Base-by-base conservation (phyloP, 345 rosid genomes). In the Citrus unshiu region DNA sequence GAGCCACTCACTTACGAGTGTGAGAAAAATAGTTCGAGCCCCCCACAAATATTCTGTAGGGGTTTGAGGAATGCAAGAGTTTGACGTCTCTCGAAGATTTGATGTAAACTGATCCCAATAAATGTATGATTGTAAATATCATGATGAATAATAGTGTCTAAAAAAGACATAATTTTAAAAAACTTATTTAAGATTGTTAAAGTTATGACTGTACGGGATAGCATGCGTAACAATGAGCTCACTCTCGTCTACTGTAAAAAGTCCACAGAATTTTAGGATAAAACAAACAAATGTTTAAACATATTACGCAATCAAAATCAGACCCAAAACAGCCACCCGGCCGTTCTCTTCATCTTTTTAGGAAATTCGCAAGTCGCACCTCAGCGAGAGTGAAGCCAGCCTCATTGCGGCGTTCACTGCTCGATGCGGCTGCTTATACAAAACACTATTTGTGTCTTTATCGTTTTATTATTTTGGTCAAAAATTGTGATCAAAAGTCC, bases 31-130 rank as follows among this genome's bases (percentile, higher is more conserved):
- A 0, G 0, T 30, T 3, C 32, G 4, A 30, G 4, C 32, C 32
- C 4, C 0, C 0, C 4, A 30, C 32, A 30, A 30, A 30, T 30
- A 2, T 3, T 0, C 4, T 30, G 4, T 30, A 30, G 4, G 4
- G 32, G 0, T 30, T 30, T 30, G 4, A 30, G 0, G 0, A 32
- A 32, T 32, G 4, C 4, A 32, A 0, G 34, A 32, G 0, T 32
- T 32, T 32, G 4, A 32, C 4, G 4, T 32, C 0, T 32, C 0
- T 32, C 0, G 0, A 32, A 32, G 0, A 32, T 32, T 32, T 32
- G 0, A 32, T 32, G 0, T 32, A 4, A 32, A 32, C 0, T 32
- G 0, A 32, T 32, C 3, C 0, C 0, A 30, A 30, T 30, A 30
- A 30, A 30, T 30, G 0, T 30, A 30, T 30, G 0, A 32, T 32